Percentiles rank a stretch among this genome's conserved stretches.
Conservation (phyloP, 129 eudicot species). For the Tagetes erecta region DNA sequence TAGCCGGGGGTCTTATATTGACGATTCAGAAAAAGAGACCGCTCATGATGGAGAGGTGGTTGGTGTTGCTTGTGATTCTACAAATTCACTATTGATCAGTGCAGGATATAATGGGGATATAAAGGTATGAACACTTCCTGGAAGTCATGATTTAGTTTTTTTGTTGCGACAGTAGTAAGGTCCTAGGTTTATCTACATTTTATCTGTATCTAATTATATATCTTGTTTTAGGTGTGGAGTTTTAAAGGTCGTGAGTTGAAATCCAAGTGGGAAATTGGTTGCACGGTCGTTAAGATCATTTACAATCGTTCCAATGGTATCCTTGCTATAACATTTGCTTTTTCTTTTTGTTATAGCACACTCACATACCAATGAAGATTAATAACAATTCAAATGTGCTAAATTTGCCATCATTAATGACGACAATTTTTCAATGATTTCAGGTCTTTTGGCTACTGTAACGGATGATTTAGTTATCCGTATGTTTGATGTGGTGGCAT, state of each 20-base stretch:
- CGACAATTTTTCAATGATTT: slow-evolving; percentile 6
- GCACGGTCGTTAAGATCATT: slow-evolving; percentile 66
- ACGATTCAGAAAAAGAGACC: slow-evolving; percentile 45
- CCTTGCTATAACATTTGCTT: neutral
- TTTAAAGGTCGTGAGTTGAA: slow-evolving; percentile 70
- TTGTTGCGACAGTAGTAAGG: neutral
- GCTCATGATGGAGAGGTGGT: slow-evolving; percentile 89
- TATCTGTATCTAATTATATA: neutral
- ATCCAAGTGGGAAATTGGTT: slow-evolving; percentile 85
- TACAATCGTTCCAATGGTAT: slow-evolving; percentile 86
- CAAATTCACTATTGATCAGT: slow-evolving; percentile 83
- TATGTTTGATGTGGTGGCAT: slow-evolving; percentile 83
- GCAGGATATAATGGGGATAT: slow-evolving; percentile 90
- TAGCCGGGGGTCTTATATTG: slow-evolving; percentile 83
- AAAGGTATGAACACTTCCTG: slow-evolving; percentile 41
- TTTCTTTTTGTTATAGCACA: neutral
- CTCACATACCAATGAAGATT: neutral
- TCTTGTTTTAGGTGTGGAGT: slow-evolving; percentile 70
- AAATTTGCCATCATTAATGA: neutral
- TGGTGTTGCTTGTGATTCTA: slow-evolving; percentile 95
- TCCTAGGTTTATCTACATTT: neutral
- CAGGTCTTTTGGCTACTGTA: slow-evolving; percentile 86
- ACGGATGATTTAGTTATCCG: slow-evolving; percentile 93
- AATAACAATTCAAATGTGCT: neutral
- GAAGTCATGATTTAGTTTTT: neutral